Conservation (phyloP, 2,329 filamentous ascomycete genomes). For the Chrysoporthe deuterocubensis region DNA sequence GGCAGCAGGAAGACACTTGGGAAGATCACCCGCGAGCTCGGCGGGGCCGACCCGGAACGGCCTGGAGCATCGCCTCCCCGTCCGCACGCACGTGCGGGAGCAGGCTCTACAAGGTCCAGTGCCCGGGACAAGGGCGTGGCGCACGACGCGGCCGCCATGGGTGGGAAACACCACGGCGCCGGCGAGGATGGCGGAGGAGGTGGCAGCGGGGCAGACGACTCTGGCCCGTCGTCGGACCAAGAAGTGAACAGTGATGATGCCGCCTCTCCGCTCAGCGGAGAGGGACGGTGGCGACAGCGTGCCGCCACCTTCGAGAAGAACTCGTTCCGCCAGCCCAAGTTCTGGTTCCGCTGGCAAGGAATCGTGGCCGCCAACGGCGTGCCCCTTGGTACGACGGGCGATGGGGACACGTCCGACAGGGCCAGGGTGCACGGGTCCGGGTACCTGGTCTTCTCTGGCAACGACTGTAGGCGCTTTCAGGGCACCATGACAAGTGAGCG, state of each 20-base stretch:
- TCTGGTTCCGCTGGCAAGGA: constrained; percentile 33
- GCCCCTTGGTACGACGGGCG: background rate
- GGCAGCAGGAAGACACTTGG: constrained; percentile 31
- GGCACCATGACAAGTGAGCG: constrained; percentile 33
- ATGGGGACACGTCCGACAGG: background rate
- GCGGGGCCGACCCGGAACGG: constrained; percentile 4
- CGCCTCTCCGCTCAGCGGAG: constrained; percentile 16
- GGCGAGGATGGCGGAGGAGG: background rate
- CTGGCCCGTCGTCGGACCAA: background rate
- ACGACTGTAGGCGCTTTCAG: constrained; percentile 33
- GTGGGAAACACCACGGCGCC: background rate
- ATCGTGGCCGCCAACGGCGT: background rate
- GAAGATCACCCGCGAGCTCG: constrained; percentile 22
- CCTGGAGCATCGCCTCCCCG: background rate
- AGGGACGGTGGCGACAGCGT: constrained; percentile 27
- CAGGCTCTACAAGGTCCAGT: background rate
- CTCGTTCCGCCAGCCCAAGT: constrained; percentile 34
- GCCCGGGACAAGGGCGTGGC: background rate
- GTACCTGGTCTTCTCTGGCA: constrained; percentile 35
- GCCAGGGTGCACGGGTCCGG: constrained; percentile 28
- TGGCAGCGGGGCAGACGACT: background rate
- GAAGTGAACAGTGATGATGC: constrained; percentile 1
- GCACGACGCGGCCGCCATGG: background rate
- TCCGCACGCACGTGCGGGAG: background rate
- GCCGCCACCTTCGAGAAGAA: constrained; percentile 33